Evolutionary conservation across 2,329 filamentous ascomycete species (phyloP).

Genomic region (Talaromyces sp.): DNA sequence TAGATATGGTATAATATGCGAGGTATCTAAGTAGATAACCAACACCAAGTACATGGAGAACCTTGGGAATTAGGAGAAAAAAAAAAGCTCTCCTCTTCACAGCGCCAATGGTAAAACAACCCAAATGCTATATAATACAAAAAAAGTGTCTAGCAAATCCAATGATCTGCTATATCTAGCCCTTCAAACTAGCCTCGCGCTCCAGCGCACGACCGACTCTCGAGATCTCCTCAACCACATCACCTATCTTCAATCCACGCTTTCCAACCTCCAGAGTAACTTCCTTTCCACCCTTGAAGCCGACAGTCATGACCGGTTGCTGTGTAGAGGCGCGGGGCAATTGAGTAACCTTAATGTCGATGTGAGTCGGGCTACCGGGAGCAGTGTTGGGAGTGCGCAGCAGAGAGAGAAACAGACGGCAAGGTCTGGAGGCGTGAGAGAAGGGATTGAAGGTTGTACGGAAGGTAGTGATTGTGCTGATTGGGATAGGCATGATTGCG

Average conservation of each 20-base stretch:
- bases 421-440: slow-evolving; percentile 74
- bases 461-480: slow-evolving; percentile 67
- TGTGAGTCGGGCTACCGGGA: slow-evolving; percentile 71
- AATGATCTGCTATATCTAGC: slow-evolving; percentile 27
- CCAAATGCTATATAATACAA: slow-evolving; percentile 23
- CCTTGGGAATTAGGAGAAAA: not conserved
- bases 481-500: slow-evolving; percentile 40
- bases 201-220: slow-evolving; percentile 81
- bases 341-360: slow-evolving; percentile 77
- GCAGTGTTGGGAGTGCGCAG: slow-evolving; percentile 80
- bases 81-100: not conserved
- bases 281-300: slow-evolving; percentile 96
- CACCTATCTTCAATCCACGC: slow-evolving; percentile 78
- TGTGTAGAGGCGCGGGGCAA: slow-evolving; percentile 71
- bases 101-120: slow-evolving; percentile 11
- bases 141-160: slow-evolving; percentile 9
- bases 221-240: slow-evolving; percentile 85
- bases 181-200: slow-evolving; percentile 77
- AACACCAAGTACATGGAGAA: not conserved
- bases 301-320: slow-evolving; percentile 70
- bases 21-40: slow-evolving; percentile 2
- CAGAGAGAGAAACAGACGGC: slow-evolving; percentile 82
- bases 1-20: slow-evolving; percentile 2
- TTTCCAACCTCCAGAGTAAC: slow-evolving; percentile 79
- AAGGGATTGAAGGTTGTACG: slow-evolving; percentile 92